Evolutionary conservation across 2,329 filamentous ascomycete genomes (phyloP).

Genomic region (Polytolypa hystricis): DNA sequence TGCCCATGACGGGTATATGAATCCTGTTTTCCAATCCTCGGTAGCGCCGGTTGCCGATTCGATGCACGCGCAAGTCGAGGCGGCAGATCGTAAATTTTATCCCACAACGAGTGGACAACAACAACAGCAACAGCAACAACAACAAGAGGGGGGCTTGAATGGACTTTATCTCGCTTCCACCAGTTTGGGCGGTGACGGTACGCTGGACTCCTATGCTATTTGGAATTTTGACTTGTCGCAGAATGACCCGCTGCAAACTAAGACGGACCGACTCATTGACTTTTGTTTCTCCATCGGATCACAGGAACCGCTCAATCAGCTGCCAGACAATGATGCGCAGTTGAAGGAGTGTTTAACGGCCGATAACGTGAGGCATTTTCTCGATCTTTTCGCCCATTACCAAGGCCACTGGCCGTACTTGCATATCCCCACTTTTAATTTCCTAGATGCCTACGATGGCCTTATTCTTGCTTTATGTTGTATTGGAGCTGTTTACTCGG

Average conservation of each 20-base stretch:
- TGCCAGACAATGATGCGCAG: conserved; percentile 39
- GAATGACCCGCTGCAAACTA: conserved; percentile 36
- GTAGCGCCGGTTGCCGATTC: conserved; percentile 57
- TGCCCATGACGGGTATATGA: conserved; percentile 55
- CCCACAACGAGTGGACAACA: conserved; percentile 28
- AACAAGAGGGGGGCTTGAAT: conserved; percentile 36
- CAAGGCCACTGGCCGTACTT: conserved; percentile 63
- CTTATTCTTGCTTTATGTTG: conserved; percentile 60
- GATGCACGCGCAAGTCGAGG: conserved; percentile 55
- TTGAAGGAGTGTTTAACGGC: conserved; percentile 48
- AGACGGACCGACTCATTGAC: conserved; percentile 39
- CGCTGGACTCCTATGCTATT: conserved; percentile 32
- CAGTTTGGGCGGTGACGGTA: conserved; percentile 37
- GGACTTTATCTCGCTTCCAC: conserved; percentile 38
- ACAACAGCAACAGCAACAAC: too few species aligned
- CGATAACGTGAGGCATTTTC: conserved; percentile 59
- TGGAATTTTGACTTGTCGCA: conserved; percentile 39
- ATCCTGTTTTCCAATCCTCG: conserved; percentile 52
- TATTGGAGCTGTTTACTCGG: conserved; percentile 64
- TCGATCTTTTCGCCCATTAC: conserved; percentile 57
- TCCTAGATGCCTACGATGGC: conserved; percentile 54
- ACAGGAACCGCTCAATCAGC: conserved; percentile 44
- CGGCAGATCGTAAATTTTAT: conserved; percentile 44
- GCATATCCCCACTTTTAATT: conserved; percentile 60
- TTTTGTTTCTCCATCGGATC: conserved; percentile 49